These are phyloP conservation scores for Candida xyloterini DNA, from an alignment of 805 yeast species.

Conservation along the genomic window DNA sequence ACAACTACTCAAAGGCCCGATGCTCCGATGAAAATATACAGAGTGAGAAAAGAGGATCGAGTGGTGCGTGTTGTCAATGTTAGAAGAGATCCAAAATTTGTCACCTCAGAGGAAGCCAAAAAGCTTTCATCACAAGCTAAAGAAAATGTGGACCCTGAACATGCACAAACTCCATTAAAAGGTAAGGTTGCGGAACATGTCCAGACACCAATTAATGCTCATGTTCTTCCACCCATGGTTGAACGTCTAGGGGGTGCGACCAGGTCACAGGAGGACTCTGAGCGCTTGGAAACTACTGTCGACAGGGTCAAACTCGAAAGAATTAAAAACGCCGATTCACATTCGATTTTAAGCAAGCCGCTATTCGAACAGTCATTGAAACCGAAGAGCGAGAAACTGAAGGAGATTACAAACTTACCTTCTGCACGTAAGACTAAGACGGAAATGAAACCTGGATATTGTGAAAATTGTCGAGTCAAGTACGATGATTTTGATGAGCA, in stretches of 20 bases:
- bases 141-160: conserved; percentile 5
- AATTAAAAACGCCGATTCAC: neutral
- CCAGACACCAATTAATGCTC: neutral
- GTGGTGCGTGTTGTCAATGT: conserved; percentile 19
- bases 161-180: conserved; percentile 1
- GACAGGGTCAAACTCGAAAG: conserved; percentile 1
- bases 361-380: conserved; percentile 5
- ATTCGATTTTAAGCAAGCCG: conserved; percentile 1
- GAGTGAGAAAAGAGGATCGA: conserved; percentile 24
- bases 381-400: conserved; percentile 2
- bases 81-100: conserved; percentile 19
- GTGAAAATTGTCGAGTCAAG: conserved; percentile 88
- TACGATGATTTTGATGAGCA: conserved; percentile 81
- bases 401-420: neutral
- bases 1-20: conserved; percentile 6
- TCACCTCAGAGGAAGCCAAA: conserved; percentile 22
- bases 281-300: conserved; percentile 1
- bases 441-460: conserved; percentile 62
- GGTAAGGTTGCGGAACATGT: neutral
- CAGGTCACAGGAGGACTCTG: neutral
- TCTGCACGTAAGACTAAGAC: conserved; percentile 17
- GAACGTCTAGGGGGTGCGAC: conserved; percentile 1
- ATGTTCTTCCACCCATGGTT: neutral
- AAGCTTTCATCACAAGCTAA: conserved; percentile 13
- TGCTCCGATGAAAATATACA: conserved; percentile 16